Conservation (phyloP, 2,329 filamentous ascomycete genomes). For the Lachnellula cervina region DNA sequence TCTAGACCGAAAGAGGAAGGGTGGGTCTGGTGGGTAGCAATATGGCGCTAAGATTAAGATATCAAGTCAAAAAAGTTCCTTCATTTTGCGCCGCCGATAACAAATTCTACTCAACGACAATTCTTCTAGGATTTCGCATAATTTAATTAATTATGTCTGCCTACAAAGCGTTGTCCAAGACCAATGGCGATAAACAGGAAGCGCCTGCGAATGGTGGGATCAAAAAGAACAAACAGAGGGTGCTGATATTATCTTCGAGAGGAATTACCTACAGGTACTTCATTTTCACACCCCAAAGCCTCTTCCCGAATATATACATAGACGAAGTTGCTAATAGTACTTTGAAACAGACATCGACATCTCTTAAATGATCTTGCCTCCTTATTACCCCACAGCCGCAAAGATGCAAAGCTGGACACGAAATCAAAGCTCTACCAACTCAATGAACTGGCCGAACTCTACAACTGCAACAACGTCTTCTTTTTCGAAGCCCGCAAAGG, state of each 20-base stretch:
- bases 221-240: conserved; percentile 66
- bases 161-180: conserved; percentile 69
- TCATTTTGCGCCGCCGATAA: conserved; percentile 22
- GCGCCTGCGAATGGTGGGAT: conserved; percentile 42
- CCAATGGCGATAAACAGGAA: conserved; percentile 45
- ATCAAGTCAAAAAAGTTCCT: conserved; percentile 17
- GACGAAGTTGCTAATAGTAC: not conserved
- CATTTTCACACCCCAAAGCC: not conserved
- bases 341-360: conserved; percentile 70
- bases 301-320: not conserved
- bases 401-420: conserved; percentile 95
- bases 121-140: no score
- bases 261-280: conserved; percentile 79
- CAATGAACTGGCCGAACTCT: conserved; percentile 68
- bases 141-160: conserved; percentile 53
- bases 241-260: conserved; percentile 86
- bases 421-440: conserved; percentile 83
- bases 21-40: not conserved
- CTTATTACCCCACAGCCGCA: conserved; percentile 85
- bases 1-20: not conserved
- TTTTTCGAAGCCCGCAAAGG: conserved; percentile 96
- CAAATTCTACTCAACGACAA: conserved; percentile 23
- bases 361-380: conserved; percentile 83
- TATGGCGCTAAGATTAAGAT: conserved; percentile 23
- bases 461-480: conserved; percentile 90